Evolutionary conservation across 2,329 filamentous ascomycete species (phyloP).

Genomic region (Xylariaceae sp.): DNA sequence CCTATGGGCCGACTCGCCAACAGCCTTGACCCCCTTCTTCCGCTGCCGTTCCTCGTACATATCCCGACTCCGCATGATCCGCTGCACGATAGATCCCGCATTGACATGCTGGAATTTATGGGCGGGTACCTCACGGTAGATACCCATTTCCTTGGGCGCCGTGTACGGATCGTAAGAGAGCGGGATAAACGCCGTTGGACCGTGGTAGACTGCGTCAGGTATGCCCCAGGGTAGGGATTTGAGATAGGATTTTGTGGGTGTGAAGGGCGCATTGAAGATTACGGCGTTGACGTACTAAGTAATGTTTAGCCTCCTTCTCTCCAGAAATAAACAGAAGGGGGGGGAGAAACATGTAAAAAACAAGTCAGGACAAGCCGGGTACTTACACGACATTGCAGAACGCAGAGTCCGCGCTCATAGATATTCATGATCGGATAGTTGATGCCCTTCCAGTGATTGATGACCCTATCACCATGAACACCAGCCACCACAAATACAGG

Average conservation of each 20-base stretch:
- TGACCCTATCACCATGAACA: conserved; percentile 89
- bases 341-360: background rate
- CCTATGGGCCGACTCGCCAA: conserved; percentile 62
- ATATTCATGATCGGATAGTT: conserved; percentile 99
- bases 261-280: conserved; percentile 85
- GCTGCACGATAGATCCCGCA: conserved; percentile 81
- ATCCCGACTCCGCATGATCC: conserved; percentile 80
- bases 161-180: conserved; percentile 74
- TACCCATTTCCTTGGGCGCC: conserved; percentile 72
- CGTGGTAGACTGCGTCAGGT: conserved; percentile 84
- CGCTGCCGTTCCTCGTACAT: conserved; percentile 89
- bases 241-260: conserved; percentile 74
- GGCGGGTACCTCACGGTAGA: conserved; percentile 71
- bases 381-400: conserved; percentile 83
- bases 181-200: conserved; percentile 88
- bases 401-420: conserved; percentile 90
- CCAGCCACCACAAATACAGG: conserved; percentile 88
- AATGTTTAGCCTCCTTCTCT: conserved; percentile 6
- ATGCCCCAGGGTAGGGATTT: conserved; percentile 65
- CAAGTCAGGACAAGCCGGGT: background rate
- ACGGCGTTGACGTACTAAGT: conserved; percentile 76
- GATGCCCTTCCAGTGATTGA: conserved; percentile 93
- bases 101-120: conserved; percentile 86
- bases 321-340: too few relatives aligned
- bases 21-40: conserved; percentile 81